Base-by-base conservation (phyloP, 352 stramenopile genomes). In the Aphanomyces cochlioides region DNA sequence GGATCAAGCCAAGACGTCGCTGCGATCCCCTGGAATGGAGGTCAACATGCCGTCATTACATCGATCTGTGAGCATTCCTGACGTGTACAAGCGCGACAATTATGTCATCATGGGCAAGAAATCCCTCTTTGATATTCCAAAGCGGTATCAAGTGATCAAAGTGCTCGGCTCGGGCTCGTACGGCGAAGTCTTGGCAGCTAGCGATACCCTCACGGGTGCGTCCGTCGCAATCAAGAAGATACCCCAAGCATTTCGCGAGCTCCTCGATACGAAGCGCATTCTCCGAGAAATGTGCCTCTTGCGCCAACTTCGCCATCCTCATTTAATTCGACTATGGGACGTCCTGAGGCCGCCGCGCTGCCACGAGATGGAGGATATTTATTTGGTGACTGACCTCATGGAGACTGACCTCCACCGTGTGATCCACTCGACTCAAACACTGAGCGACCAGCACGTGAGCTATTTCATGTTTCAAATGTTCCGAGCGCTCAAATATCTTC, bases 391-490 rank as follows among this genome's bases (percentile, higher is more conserved):
- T 21, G 93, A 98, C 63, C 82, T 99, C 34, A 98, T 99, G 95
- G 91, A 98, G 72, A 97, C 89, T 0, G 91, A 98, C 75, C 72
- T 98, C 36, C 88, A 96, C 56, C 87, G 87, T 3, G 88, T 98
- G 2, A 96, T 98, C 65, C 92, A 97, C 66, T 95, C 83, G 17
- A 92, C 85, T 2, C 92, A 98, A 74, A 93, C 85, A 13, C 79
- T 97, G 17, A 96, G 89, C 3, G 90, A 97, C 63, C 89, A 96
- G 63, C 92, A 98, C 72, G 85, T 97, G 12, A 87, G 92, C 21
- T 98, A 97, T 72, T 98, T 99, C 75, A 85, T 99, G 72, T 98
- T 98, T 53, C 96, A 99, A 78, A 96, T 99, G 61, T 75, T 99
- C 17, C 87, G 92, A 47, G 96, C 91, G 1, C 75, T 99, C n/a